These are phyloP conservation scores for Leptographium lundbergii DNA, from an alignment of 2,329 filamentous ascomycete species.

Conservation along the genomic window DNA sequence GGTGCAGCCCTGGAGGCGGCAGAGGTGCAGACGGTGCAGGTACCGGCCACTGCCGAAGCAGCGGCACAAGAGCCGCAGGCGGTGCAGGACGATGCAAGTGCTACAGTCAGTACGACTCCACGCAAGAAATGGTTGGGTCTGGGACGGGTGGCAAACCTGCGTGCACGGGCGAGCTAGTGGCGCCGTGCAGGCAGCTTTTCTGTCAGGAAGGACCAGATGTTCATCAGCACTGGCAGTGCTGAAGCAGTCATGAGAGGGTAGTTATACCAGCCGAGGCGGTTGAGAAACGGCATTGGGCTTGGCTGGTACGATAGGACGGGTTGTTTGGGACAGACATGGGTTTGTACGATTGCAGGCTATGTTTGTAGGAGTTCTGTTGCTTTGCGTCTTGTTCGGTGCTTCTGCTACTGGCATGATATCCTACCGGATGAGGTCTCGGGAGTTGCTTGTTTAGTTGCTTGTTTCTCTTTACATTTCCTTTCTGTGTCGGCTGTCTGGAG, in stretches of 20 bases:
- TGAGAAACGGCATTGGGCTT: background rate
- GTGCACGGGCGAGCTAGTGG: constrained; percentile 16
- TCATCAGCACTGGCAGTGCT: background rate
- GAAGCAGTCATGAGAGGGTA: background rate
- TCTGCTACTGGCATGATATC: background rate
- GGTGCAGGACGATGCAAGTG: background rate
- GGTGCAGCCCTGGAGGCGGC: background rate
- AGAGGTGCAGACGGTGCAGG: background rate
- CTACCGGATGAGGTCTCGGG: background rate
- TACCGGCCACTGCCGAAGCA: background rate
- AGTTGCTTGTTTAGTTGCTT: background rate
- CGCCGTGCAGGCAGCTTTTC: background rate
- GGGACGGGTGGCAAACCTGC: constrained; percentile 19
- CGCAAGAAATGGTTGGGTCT: constrained; percentile 21
- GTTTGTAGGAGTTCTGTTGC: background rate
- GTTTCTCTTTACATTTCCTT: background rate
- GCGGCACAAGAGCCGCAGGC: background rate
- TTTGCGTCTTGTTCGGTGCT: background rate
- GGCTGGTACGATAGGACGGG: background rate
- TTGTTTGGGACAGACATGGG: background rate
- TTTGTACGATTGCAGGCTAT: background rate
- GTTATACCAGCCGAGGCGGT: background rate
- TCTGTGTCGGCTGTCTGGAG: background rate
- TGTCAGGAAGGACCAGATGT: background rate
- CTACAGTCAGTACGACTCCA: background rate